These are phyloP conservation scores for Apocynum venetum DNA, from an alignment of 257 asterid genomes.

Conservation along the genomic window DNA sequence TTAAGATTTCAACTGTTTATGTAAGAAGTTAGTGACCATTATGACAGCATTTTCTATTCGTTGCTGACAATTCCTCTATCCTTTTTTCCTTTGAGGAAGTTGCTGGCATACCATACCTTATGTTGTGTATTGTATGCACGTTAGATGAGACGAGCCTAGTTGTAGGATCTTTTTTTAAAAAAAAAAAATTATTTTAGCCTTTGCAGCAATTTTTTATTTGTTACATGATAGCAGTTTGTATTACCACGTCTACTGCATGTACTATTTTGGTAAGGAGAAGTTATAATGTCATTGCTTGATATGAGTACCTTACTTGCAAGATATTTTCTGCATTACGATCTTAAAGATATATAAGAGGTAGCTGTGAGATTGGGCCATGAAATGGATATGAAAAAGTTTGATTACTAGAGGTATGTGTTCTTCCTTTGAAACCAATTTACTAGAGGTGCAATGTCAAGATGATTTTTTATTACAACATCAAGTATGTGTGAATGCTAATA, in stretches of 20 bases:
- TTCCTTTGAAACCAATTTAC: neutral
- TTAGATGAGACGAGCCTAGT: neutral
- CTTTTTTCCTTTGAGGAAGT: neutral
- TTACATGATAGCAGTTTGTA: neutral
- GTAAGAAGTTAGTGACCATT: neutral
- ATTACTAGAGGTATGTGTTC: neutral
- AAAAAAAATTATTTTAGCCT: neutral
- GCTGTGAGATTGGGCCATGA: neutral
- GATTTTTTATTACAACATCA: neutral
- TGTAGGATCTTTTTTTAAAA: neutral
- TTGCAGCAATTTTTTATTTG: neutral
- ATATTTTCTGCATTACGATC: neutral
- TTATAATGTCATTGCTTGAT: neutral
- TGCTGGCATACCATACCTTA: neutral
- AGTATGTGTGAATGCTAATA: neutral
- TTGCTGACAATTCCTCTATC: neutral
- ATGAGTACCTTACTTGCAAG: neutral
- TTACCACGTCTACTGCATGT: neutral
- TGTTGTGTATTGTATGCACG: neutral
- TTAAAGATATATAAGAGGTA: neutral
- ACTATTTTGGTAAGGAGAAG: neutral
- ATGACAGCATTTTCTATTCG: neutral
- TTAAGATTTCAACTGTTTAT: neutral
- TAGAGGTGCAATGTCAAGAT: neutral
- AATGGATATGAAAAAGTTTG: neutral